Conservation (phyloP, 495 filamentous ascomycete species). For the Aspergillus baeticus region DNA sequence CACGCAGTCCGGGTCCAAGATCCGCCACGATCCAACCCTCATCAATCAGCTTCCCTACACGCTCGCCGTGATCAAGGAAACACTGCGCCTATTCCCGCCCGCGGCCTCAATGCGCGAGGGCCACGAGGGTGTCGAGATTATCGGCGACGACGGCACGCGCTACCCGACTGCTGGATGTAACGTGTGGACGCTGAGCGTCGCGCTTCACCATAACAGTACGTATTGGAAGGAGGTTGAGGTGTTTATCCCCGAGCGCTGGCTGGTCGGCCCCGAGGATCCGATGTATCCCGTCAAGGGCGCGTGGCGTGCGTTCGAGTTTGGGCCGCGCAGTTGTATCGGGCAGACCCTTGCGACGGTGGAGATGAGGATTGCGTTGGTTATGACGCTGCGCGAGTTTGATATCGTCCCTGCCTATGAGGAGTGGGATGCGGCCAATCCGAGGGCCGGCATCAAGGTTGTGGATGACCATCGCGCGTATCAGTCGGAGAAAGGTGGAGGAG, state of each 20-base stretch:
- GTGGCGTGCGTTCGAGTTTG: constrained; percentile 44
- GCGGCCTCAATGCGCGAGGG: constrained; percentile 37
- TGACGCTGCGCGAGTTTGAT: constrained; percentile 34
- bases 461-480: background rate
- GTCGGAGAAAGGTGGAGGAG: background rate
- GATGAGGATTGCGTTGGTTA: constrained; percentile 32
- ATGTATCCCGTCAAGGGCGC: constrained; percentile 29
- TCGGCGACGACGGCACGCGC: constrained; percentile 22
- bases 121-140: constrained; percentile 27
- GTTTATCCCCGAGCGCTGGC: constrained; percentile 39
- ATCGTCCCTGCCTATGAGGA: constrained; percentile 16
- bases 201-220: constrained; percentile 21
- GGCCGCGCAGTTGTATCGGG: constrained; percentile 49
- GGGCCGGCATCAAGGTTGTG: background rate
- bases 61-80: constrained; percentile 49
- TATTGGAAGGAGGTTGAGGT: constrained; percentile 31
- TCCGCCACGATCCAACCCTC: constrained; percentile 32
- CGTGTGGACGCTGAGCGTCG: constrained; percentile 21
- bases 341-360: constrained; percentile 44
- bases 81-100: constrained; percentile 42
- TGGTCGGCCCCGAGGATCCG: constrained; percentile 12
- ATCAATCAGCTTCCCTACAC: constrained; percentile 46
- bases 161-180: constrained; percentile 32
- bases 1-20: constrained; percentile 12
- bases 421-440: background rate